Conservation (phyloP, 495 filamentous ascomycete species). For the Elaphomyces granulatus region DNA sequence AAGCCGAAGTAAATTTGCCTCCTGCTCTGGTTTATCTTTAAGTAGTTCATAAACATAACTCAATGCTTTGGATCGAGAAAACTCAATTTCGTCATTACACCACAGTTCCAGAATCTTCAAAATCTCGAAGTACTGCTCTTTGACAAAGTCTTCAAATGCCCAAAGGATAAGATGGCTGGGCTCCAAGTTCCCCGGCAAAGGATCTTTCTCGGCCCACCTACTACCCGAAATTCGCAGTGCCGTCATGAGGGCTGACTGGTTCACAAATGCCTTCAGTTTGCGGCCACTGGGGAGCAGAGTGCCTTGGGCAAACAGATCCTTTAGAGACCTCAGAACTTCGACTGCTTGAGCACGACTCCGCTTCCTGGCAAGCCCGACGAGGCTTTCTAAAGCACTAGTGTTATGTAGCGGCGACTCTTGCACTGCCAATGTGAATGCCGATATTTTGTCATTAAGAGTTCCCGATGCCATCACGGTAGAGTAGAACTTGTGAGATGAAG, state of each 20-base stretch:
- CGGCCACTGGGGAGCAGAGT: conserved; percentile 69
- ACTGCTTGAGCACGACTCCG: conserved; percentile 86
- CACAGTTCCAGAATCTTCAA: conserved; percentile 79
- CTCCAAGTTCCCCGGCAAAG: conserved; percentile 53
- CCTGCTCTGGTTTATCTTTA: conserved; percentile 93
- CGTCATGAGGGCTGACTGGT: conserved; percentile 60
- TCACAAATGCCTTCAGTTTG: conserved; percentile 63
- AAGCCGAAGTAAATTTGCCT: conserved; percentile 80
- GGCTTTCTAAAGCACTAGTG: conserved; percentile 68
- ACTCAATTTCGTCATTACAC: conserved; percentile 89
- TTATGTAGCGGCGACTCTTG: conserved; percentile 95
- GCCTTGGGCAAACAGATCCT: conserved; percentile 84
- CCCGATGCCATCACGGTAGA: conserved; percentile 92
- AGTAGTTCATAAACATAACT: conserved; percentile 82
- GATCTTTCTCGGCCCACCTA: conserved; percentile 50
- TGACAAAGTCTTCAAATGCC: conserved; percentile 92
- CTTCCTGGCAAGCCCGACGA: conserved; percentile 69
- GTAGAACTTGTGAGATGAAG: conserved; percentile 85
- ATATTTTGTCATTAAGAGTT: conserved; percentile 92
- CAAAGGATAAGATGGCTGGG: conserved; percentile 69
- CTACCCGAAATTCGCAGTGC: conserved; percentile 42
- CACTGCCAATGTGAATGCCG: conserved; percentile 78
- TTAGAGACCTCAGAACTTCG: conserved; percentile 78
- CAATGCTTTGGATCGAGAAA: conserved; percentile 68
- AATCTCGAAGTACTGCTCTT: conserved; percentile 79